These are phyloP conservation scores for Trametes versicolor DNA, from an alignment of 1,284 basidiomycete species.

Conservation along the genomic window DNA sequence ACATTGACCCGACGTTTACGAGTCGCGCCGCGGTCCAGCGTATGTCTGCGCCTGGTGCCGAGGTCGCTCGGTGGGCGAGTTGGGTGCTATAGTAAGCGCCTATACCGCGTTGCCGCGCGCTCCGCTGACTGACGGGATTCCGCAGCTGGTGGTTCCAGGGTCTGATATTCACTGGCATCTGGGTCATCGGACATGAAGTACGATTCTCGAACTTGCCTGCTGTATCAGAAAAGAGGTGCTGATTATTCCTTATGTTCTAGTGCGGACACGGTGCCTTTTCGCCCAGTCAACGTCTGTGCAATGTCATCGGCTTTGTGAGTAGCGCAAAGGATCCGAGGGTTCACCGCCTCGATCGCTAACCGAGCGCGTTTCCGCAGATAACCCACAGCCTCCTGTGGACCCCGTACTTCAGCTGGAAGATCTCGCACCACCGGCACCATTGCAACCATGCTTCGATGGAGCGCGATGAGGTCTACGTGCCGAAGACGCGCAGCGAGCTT, in stretches of 20 bases:
- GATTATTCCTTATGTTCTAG: constrained; percentile 24
- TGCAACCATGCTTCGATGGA: constrained; percentile 54
- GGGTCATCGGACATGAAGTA: constrained; percentile 72
- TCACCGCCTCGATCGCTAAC: background rate
- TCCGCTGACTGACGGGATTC: background rate
- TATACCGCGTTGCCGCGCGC: background rate
- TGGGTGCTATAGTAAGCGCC: constrained; percentile 49
- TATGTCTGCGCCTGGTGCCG: constrained; percentile 49
- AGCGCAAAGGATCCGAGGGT: background rate
- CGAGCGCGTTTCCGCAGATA: constrained; percentile 26
- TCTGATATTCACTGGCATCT: constrained; percentile 65
- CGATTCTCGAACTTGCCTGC: background rate
- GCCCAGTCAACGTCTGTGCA: constrained; percentile 36
- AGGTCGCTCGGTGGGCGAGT: constrained; percentile 51
- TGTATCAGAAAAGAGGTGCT: background rate
- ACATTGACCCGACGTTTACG: constrained; percentile 58
- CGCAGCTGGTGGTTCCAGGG: constrained; percentile 71
- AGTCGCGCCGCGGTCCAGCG: constrained; percentile 36
- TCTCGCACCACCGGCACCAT: constrained; percentile 52
- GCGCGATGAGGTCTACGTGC: constrained; percentile 70
- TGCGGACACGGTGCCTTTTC: constrained; percentile 47
- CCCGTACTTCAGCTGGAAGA: constrained; percentile 53
- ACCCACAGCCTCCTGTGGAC: constrained; percentile 48
- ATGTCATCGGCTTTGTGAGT: constrained; percentile 43
- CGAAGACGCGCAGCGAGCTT: constrained; percentile 62